Evolutionary conservation across 345 rosid genomes (phyloP), one percentile per base, ranked within the genome.

Genomic region (Hypericum androsaemum): DNA sequence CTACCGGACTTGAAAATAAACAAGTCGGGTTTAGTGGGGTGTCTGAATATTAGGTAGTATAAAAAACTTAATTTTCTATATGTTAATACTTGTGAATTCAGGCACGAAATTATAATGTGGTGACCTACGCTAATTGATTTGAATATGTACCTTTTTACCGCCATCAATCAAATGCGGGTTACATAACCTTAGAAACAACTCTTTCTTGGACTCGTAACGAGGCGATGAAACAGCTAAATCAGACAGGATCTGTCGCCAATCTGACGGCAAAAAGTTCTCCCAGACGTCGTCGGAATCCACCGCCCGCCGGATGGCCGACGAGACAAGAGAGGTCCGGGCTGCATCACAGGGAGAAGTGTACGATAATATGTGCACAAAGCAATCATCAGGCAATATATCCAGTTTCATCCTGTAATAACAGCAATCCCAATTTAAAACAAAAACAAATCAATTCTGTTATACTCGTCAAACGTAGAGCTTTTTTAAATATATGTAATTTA

Each of bases 101-200:
- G 32, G 32, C 32, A 22, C 32, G 32, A 22, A 22, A 22, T 4
- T n/a, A n/a, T n/a, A n/a, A n/a, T n/a, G n/a, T n/a, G n/a, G n/a
- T n/a, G n/a, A 4, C 32, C 4, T 22, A 22, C 32, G 32, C n/a
- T 22, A 22, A 22, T 22, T 22, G 4, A 22, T 22, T 22, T 1
- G 32, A 22, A 4, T 22, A 22, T 22, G 32, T 66, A 76, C 85
- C 80, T 47, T 74, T 63, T 13, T 56, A 40, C 74, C 76, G 5
- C 47, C 37, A 35, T 70, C 80, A 35, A 70, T 55, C 38, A 67
- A 68, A 41, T 58, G 59, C 22, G 54, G 41, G 6, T 35, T 0
- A 36, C 54, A 51, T 36, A 36, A 12, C 16, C 14, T 11, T 0
- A 51, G 14, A 16, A 10, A 51, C 16, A 51, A 9, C 41, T 51